Conservation (phyloP, 345 rosid species). For the Murraya koenigii region DNA sequence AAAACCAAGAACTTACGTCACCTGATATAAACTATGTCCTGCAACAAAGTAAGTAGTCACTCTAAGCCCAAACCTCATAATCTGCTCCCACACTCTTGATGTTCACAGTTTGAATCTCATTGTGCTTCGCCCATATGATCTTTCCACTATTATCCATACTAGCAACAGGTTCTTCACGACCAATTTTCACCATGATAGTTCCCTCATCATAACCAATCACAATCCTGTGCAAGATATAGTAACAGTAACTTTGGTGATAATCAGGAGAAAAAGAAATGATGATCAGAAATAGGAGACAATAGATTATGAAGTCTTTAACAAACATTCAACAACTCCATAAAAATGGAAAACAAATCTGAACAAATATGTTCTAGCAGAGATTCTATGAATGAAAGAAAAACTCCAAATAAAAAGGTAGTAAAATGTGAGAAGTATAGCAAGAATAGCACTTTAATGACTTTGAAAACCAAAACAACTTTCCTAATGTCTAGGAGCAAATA, state of each 20-base stretch:
- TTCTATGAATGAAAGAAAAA: neutral
- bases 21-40: conserved; percentile 14
- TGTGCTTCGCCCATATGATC: conserved; percentile 99
- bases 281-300: neutral
- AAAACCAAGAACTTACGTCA: conserved; percentile 17
- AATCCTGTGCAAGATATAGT: conserved; percentile 48
- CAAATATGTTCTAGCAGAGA: neutral
- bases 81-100: conserved; percentile 96
- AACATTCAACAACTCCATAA: conserved; percentile 3
- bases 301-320: neutral
- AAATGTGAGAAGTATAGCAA: neutral
- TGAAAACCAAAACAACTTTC: conserved; percentile 5
- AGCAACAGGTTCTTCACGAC: conserved; percentile 96
- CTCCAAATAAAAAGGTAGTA: neutral
- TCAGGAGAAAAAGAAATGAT: neutral
- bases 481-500: neutral
- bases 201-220: conserved; percentile 99
- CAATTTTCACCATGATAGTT: conserved; percentile 98
- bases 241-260: neutral
- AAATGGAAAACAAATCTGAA: neutral
- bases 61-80: conserved; percentile 63
- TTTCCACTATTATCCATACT: conserved; percentile 99
- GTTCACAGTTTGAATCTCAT: conserved; percentile 98
- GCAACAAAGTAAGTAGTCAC: conserved; percentile 4
- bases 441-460: neutral